A percentile compares a stretch with the other conserved stretches of the same genome.
These are phyloP conservation scores for Selaginella tamariscina DNA, from an alignment of 75 land plant species.

Conservation along the genomic window DNA sequence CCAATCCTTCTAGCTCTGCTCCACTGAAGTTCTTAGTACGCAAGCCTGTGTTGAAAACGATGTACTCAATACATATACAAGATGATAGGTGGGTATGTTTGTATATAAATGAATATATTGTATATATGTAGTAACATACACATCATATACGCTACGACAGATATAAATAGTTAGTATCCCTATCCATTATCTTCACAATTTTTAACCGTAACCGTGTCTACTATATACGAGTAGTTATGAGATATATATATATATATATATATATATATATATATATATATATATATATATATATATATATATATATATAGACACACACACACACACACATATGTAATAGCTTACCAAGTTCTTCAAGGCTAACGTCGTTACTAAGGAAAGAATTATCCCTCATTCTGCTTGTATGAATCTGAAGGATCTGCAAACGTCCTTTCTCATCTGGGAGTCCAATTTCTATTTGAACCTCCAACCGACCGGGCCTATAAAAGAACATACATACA, in stretches of 20 bases:
- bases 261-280: too few relatives aligned
- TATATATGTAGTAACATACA: too few relatives aligned
- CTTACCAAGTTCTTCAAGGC: slow-evolving; percentile 77
- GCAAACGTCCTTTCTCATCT: slow-evolving; percentile 26
- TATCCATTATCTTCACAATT: too few relatives aligned
- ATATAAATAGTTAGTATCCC: too few relatives aligned
- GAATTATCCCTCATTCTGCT: slow-evolving; percentile 96
- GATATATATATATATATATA: too few relatives aligned
- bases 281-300: too few relatives aligned
- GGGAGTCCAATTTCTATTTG: slow-evolving; percentile 25
- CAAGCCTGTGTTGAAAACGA: slow-evolving; percentile 64
- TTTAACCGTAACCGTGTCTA: too few relatives aligned
- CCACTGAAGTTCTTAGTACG: slow-evolving; percentile 96
- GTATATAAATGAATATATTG: too few relatives aligned
- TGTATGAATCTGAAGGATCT: slow-evolving; percentile 60
- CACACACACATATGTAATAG: neutral
- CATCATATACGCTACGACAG: too few relatives aligned
- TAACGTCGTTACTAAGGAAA: slow-evolving; percentile 75
- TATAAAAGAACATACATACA: slow-evolving; percentile 12
- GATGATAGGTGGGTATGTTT: too few relatives aligned
- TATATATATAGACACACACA: neutral
- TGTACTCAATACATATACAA: too few relatives aligned
- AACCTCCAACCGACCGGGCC: slow-evolving; percentile 26
- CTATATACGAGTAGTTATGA: too few relatives aligned
- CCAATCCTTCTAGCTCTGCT: slow-evolving; percentile 96